Base-by-base conservation (phyloP, 768 basidiomycete genomes). In the Trametes gibbosa region DNA sequence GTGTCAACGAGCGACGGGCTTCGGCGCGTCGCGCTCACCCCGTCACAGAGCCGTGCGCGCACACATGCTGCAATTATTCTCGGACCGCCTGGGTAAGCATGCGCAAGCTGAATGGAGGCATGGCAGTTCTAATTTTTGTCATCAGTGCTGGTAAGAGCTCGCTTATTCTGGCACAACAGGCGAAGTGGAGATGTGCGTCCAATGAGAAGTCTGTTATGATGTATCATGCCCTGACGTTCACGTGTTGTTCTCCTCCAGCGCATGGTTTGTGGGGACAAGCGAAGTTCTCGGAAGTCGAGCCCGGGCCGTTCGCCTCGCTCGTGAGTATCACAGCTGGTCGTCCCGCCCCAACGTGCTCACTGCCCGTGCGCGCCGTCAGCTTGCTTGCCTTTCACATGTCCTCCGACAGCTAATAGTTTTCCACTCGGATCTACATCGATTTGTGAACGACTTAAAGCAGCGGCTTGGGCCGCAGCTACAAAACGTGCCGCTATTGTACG, bases 251-350 rank as follows among this genome's bases (percentile, higher is more conserved):
- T 48, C 8, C 17, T n/a, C 14, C 27, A 73, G 72, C 73, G 14
- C 86, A 87, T 63, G 87, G 87, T 4, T 76, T 89, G 5, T 90
- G 87, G 87, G 87, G 87, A 14, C 86, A 89, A 62, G 86, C 87
- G 7, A 89, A 88, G 71, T 89, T 89, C 61, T 83, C 86, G 63
- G 80, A 75, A 49, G 76, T 78, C 6, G 83, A 86, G 53, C 81
- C 85, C 2, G 84, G 86, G 3, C 89, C 89, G 16, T 90, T 89
- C 67, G 78, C 84, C 14, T 84, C 86, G 0, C 68, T 90, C 65
- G 84, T 85, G 65, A 60, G 78, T 67, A 24, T 1, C 21, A 10
- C 14, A 16, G 13, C 39, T 25, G 39, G 4, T 49, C 35, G 42
- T 39, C 17, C 53, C 8, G 19, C 40, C 7, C 34, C 23, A n/a